phyloP scores from a whole-genome alignment of 2,329 filamentous ascomycete species.

The Mycosphaerelloides madeirae region DNA sequence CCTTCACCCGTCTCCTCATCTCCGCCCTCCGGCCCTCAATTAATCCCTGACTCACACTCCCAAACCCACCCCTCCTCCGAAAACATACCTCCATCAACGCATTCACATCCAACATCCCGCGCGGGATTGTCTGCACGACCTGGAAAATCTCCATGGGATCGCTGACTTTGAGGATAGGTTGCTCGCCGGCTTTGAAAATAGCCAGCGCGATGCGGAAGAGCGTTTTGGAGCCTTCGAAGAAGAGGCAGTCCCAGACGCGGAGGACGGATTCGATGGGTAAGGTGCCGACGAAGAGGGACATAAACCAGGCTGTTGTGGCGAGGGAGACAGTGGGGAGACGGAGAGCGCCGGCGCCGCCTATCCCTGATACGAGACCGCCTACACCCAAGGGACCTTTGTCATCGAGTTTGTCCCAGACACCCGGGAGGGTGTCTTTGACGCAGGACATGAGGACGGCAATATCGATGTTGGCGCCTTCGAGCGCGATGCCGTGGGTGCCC shows the following conservation, averaged over 20 bases:
- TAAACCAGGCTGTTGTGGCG: constrained; percentile 94
- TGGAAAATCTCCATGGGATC: constrained; percentile 97
- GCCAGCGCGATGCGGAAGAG: constrained; percentile 87
- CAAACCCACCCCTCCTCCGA: constrained; percentile 63
- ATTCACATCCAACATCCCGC: constrained; percentile 77
- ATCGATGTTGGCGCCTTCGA: constrained; percentile 90
- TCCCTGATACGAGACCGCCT: constrained; percentile 38
- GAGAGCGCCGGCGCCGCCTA: constrained; percentile 36
- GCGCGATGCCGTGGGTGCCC: constrained; percentile 82
- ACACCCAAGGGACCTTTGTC: constrained; percentile 56
- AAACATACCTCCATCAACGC: constrained; percentile 77
- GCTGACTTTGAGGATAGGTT: constrained; percentile 69
- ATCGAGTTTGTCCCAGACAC: constrained; percentile 83
- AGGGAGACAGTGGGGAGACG: constrained; percentile 84
- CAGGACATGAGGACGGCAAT: constrained; percentile 87
- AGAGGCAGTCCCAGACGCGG: constrained; percentile 91
- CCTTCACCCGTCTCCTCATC: constrained; percentile 38
- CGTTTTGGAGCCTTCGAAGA: constrained; percentile 91
- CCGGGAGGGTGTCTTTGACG: constrained; percentile 74
- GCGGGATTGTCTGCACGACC: constrained; percentile 81
- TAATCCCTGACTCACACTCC: constrained; percentile 72
- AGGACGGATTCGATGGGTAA: constrained; percentile 87
- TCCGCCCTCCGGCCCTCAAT: constrained; percentile 73
- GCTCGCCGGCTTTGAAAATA: constrained; percentile 84
- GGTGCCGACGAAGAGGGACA: constrained; percentile 93